A percentile compares a stretch with the other conserved stretches of the same genome.
These are phyloP conservation scores for Ascochyta pisi DNA, from an alignment of 2,329 filamentous ascomycete genomes.

Conservation along the genomic window DNA sequence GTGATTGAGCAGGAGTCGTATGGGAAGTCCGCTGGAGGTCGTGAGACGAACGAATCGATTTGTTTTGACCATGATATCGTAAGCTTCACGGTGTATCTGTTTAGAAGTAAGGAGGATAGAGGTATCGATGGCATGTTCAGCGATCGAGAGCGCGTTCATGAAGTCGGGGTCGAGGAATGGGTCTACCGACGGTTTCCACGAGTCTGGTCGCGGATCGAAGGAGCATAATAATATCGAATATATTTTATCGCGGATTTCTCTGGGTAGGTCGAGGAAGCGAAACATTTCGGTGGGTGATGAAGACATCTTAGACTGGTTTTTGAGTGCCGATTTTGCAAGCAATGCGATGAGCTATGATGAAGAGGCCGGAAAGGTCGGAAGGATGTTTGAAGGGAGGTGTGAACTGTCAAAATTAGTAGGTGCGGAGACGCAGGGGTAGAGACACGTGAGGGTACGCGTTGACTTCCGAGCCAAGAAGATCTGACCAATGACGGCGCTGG, in stretches of 20 bases:
- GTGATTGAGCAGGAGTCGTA: slow-evolving; percentile 5
- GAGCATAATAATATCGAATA: slow-evolving; percentile 14
- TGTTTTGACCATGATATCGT: slow-evolving; percentile 23
- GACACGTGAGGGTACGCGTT: background rate
- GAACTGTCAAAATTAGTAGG: no score
- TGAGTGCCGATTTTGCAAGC: background rate
- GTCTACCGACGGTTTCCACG: background rate
- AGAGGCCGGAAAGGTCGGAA: background rate
- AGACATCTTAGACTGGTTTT: background rate
- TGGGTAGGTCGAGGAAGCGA: slow-evolving; percentile 20
- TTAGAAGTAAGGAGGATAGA: slow-evolving; percentile 17
- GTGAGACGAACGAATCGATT: slow-evolving; percentile 25
- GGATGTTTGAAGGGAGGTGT: no score
- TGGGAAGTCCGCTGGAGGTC: slow-evolving; percentile 6
- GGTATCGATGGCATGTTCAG: slow-evolving; percentile 10
- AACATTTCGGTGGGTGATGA: background rate
- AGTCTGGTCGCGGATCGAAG: slow-evolving; percentile 3
- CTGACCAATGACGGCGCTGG: background rate
- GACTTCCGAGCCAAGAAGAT: background rate
- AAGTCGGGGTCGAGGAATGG: background rate
- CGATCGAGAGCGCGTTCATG: background rate
- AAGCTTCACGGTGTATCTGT: slow-evolving; percentile 21
- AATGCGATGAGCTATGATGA: background rate
- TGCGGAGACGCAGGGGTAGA: background rate
- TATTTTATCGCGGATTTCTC: slow-evolving; percentile 22